phyloP scores from a whole-genome alignment of 2,329 filamentous ascomycete genomes.

The Nannizziopsis arthrosporioides region DNA sequence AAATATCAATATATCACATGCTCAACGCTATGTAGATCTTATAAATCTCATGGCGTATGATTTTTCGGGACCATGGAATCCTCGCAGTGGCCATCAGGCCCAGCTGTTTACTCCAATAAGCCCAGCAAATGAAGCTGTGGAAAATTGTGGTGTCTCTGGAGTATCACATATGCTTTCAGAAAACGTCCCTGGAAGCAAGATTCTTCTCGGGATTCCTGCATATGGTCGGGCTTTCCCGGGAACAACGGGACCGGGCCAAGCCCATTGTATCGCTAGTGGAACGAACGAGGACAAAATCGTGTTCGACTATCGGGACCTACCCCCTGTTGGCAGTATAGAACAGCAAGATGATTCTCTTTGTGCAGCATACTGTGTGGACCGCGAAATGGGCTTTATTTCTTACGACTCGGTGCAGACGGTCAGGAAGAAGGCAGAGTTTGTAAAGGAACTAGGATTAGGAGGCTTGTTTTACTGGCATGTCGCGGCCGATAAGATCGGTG shows the following conservation, averaged over 20 bases:
- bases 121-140: conserved; percentile 45
- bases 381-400: conserved; percentile 63
- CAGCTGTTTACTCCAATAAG: conserved; percentile 53
- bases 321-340: conserved; percentile 50
- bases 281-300: conserved; percentile 52
- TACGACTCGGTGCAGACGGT: conserved; percentile 73
- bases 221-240: conserved; percentile 66
- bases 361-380: conserved; percentile 57
- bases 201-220: conserved; percentile 62
- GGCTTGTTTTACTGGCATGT: conserved; percentile 75
- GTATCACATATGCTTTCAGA: conserved; percentile 54
- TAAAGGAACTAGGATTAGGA: conserved; percentile 57
- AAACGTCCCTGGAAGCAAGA: conserved; percentile 58
- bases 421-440: conserved; percentile 61
- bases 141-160: conserved; percentile 51
- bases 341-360: conserved; percentile 50
- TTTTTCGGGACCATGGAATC: conserved; percentile 60
- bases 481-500: conserved; percentile 51
- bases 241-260: conserved; percentile 52
- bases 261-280: conserved; percentile 16
- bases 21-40: conserved; percentile 57
- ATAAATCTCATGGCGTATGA: conserved; percentile 75
- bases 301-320: conserved; percentile 63
- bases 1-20: conserved; percentile 54
- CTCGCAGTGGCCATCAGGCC: conserved; percentile 59